Conservation (phyloP, 306 rosid species). For the Malus sieversii region DNA sequence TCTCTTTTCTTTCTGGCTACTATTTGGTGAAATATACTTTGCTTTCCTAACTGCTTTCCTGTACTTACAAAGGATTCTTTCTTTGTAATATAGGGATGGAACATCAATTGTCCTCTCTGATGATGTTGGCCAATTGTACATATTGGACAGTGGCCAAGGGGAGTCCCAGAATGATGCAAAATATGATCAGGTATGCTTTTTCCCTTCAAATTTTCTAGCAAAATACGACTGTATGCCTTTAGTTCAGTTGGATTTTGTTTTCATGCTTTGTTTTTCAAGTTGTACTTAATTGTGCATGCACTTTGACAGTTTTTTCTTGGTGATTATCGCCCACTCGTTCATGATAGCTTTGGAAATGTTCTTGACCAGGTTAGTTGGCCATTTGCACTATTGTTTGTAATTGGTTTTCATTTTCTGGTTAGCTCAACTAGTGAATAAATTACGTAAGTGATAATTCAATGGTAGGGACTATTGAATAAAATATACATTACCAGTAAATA, state of each 20-base stretch:
- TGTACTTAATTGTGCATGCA: conserved; percentile 13
- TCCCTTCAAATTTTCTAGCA: neutral
- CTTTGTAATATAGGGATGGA: conserved; percentile 66
- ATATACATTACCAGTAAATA: neutral
- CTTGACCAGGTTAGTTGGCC: conserved; percentile 77
- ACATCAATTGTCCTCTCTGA: conserved; percentile 93
- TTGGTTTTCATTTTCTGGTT: neutral
- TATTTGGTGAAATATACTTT: neutral
- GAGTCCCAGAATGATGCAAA: conserved; percentile 92
- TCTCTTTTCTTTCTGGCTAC: neutral
- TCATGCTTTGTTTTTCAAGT: conserved; percentile 3
- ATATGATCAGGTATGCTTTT: conserved; percentile 76
- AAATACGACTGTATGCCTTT: neutral
- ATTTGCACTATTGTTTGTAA: neutral
- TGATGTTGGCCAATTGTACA: conserved; percentile 92
- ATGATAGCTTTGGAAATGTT: conserved; percentile 78
- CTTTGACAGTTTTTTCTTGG: conserved; percentile 88
- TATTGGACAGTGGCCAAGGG: conserved; percentile 88
- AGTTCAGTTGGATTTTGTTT: conserved; percentile 9
- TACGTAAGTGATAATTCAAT: neutral
- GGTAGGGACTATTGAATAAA: neutral
- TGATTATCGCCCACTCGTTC: conserved; percentile 93
- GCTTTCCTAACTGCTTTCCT: conserved; percentile 1
- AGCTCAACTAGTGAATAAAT: neutral
- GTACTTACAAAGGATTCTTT: conserved; percentile 16